Base-by-base conservation (phyloP, 2,329 filamentous ascomycete genomes). In the Chrysosporium queenslandicum region DNA sequence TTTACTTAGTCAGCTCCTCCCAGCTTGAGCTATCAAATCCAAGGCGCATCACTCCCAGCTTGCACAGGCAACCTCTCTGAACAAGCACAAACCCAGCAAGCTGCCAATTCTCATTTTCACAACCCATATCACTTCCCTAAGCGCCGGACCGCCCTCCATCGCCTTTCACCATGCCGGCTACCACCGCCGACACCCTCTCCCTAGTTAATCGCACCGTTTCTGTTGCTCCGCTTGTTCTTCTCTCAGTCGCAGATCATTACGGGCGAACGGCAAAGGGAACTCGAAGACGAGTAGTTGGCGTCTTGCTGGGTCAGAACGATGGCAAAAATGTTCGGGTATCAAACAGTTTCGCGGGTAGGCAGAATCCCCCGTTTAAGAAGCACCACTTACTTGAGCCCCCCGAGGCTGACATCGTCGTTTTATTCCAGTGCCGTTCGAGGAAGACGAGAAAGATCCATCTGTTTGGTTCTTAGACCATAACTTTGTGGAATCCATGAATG, bases 391-490 rank as follows among this genome's bases (percentile, higher is more conserved):
- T n/a, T 50, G n/a, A 41, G 4, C 9, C n/a, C 42, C 29, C 20
- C 40, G 18, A 32, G 23, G 46, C 46, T 50, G 40, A 56, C 46
- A 51, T 58, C 62, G 59, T 11, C 55, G 41, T 20, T 53, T 18
- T 46, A 25, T 46, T 53, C 57, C 64, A 95, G 92, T 97, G 42
- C 92, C 92, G 0, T 98, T 98, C 66, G 92, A 98, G 72, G 92
- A 98, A 75, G 92, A 98, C 69, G 92, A 96, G 65, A 95, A 94
- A 74, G 90, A 98, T 68, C 91, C 91, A 2, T 94, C 91, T 32
- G 92, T 98, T 67, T 98, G 92, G 92, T 98, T 97, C 69, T 75
- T 98, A 59, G 92, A 98, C 70, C 92, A 98, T 79, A 97, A 97
- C 79, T 98, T 96, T 66, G 87, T 98, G 71, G 92, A 98, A 73